Base-by-base conservation (phyloP, 2,329 filamentous ascomycete genomes). In the Penicillium decumbens region DNA sequence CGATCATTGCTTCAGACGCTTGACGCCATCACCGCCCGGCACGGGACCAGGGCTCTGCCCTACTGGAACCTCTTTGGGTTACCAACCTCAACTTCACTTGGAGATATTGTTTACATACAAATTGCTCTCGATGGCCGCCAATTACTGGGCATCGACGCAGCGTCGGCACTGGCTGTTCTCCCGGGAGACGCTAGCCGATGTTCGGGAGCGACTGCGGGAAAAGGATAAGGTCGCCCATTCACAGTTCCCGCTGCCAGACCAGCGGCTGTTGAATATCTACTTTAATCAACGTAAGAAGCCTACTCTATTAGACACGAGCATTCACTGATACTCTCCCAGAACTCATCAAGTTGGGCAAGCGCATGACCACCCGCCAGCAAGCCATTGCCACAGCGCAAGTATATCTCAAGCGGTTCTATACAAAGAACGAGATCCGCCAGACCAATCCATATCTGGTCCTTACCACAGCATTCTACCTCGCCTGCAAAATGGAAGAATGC, bases 401-500 rank as follows among this genome's bases (percentile, higher is more conserved):
- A 58, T 98, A 97, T 72, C 80, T 97, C 61, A 92, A 95, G 64
- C 84, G 93, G 51, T 97, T 95, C 77, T 97, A 95, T 71, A 83
- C 83, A 40, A 89, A 87, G 61, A 87, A 95, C 61, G 90, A 95
- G 65, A 90, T 97, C 57, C 86, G 92, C 49, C 84, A 86, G 55
- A 95, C 91, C 41, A 98, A 97, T 62, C 90, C 92, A 3, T 95
- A 95, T 66, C 83, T 97, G 30, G 83, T 97, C 50, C 80, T 95
- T 57, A 86, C 90, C n/a, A 97, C 93, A 1, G 88, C 92, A 4
- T 80, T 97, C 53, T 98, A 98, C 69, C 77, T 98, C 30, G 91
- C 93, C 18, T 95, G 90, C 75, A 98, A 98, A 73, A 95, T 95
- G 83, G 93, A 98, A 70, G 93, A 98, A 70, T 91, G 85, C 43